Conservation (phyloP, 768 basidiomycete species). For the Royoungia palumana region DNA sequence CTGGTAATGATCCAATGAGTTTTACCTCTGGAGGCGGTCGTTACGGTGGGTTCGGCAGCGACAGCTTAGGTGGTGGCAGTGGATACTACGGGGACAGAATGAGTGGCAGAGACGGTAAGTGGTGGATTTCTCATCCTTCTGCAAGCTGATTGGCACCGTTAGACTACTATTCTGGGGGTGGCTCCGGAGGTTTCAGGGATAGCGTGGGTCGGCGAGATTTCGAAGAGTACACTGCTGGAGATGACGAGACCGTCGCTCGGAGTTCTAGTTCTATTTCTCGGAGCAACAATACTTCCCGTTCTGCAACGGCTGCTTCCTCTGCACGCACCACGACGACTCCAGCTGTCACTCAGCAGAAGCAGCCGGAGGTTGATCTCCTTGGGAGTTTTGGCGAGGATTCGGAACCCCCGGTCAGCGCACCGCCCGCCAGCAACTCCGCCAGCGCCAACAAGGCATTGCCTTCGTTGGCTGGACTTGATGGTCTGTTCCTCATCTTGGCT, state of each 20-base stretch:
- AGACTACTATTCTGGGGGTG: constrained; percentile 41
- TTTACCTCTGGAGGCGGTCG: constrained; percentile 56
- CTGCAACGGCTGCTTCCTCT: constrained; percentile 39
- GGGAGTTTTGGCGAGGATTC: constrained; percentile 66
- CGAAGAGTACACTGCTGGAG: constrained; percentile 97
- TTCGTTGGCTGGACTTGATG: constrained; percentile 27
- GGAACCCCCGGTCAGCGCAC: constrained; percentile 33
- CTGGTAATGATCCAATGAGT: constrained; percentile 75
- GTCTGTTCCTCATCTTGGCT: constrained; percentile 9
- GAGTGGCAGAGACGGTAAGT: constrained; percentile 39
- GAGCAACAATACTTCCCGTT: constrained; percentile 27
- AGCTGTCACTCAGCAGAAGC: constrained; percentile 38
- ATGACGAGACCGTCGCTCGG: constrained; percentile 62
- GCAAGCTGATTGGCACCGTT: constrained; percentile 8
- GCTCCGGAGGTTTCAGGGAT: constrained; percentile 62
- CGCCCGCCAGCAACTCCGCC: constrained; percentile 3
- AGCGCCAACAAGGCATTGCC: constrained; percentile 32
- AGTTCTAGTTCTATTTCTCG: constrained; percentile 39
- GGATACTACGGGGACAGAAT: constrained; percentile 44
- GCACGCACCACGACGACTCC: constrained; percentile 33
- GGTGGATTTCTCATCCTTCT: constrained; percentile 6
- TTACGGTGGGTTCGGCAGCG: constrained; percentile 71
- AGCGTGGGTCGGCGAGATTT: constrained; percentile 54
- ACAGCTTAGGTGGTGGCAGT: constrained; percentile 37
- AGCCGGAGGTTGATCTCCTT: constrained; percentile 67